Conservation (phyloP, 2,329 filamentous ascomycete species). For the Rugonectria rugulosa region DNA sequence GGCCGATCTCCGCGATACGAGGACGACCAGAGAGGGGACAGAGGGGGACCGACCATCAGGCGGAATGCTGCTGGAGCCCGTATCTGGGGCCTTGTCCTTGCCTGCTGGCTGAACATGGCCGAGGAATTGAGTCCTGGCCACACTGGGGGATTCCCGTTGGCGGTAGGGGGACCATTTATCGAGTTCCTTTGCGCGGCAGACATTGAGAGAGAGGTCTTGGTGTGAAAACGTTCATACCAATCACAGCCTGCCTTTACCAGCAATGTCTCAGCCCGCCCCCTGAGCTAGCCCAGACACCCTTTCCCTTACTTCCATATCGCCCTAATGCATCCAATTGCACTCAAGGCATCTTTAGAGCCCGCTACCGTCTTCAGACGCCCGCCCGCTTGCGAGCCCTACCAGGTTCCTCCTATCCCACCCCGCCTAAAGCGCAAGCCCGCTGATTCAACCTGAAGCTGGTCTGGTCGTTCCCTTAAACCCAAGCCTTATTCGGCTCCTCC, state of each 20-base stretch:
- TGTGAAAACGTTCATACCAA: neutral
- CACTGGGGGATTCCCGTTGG: neutral
- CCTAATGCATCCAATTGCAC: neutral
- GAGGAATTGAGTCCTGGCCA: neutral
- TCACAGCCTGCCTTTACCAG: neutral
- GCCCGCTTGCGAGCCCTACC: neutral
- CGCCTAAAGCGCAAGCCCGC: neutral
- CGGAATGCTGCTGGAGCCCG: neutral
- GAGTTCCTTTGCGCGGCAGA: neutral
- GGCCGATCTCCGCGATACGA: constrained; percentile 18
- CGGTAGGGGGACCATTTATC: neutral
- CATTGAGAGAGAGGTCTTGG: neutral
- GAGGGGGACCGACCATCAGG: neutral
- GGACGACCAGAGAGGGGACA: neutral
- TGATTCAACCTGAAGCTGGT: neutral
- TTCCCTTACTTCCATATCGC: too few relatives aligned
- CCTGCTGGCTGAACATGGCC: neutral
- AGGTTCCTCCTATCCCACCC: neutral
- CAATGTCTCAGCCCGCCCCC: neutral
- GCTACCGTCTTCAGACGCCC: neutral
- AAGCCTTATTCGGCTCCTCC: neutral
- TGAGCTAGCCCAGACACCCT: neutral
- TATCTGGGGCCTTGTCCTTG: neutral
- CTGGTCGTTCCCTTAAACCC: neutral
- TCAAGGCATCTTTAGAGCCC: neutral